Percentiles rank a stretch among this genome's conserved stretches.
phyloP scores from a whole-genome alignment of 2,329 filamentous ascomycete species.

The Amylocarpus encephaloides region DNA sequence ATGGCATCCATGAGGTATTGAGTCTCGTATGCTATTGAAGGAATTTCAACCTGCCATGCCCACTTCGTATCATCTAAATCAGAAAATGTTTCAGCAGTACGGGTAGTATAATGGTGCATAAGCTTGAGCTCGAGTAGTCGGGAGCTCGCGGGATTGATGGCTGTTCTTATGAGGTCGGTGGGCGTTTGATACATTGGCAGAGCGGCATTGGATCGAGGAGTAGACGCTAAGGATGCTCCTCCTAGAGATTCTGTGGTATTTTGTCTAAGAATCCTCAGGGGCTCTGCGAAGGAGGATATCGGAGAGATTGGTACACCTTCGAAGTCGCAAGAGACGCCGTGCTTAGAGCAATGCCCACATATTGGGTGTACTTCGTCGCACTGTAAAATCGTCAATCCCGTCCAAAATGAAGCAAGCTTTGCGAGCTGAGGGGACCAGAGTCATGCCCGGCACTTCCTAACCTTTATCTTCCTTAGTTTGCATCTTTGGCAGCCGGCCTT shows the following conservation, averaged over 20 bases:
- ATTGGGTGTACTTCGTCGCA: slow-evolving; percentile 61
- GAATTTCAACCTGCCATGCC: slow-evolving; percentile 56
- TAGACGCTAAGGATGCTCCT: slow-evolving; percentile 8
- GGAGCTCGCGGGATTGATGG: slow-evolving; percentile 13
- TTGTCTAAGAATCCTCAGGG: slow-evolving; percentile 15
- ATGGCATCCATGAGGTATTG: slow-evolving; percentile 57
- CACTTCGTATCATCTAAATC: slow-evolving; percentile 45
- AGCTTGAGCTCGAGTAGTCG: slow-evolving; percentile 50
- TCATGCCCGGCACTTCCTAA: slow-evolving; percentile 33
- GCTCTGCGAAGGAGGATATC: background rate
- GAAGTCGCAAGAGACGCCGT: slow-evolving; percentile 61
- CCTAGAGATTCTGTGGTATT: slow-evolving; percentile 5
- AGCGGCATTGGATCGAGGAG: slow-evolving; percentile 14
- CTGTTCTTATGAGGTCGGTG: slow-evolving; percentile 13
- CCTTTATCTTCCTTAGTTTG: slow-evolving; percentile 66
- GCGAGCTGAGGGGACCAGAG: background rate
- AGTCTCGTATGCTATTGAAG: slow-evolving; percentile 54
- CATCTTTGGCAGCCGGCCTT: slow-evolving; percentile 60
- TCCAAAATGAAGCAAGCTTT: background rate
- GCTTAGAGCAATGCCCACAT: slow-evolving; percentile 61
- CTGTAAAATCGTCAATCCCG: slow-evolving; percentile 23
- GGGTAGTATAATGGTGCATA: slow-evolving; percentile 58
- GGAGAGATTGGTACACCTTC: slow-evolving; percentile 36
- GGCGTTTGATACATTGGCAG: slow-evolving; percentile 22
- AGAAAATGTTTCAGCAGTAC: slow-evolving; percentile 52